Evolutionary conservation across 1,284 basidiomycete genomes (phyloP).

Genomic region (Hortiboletus rubellus): DNA sequence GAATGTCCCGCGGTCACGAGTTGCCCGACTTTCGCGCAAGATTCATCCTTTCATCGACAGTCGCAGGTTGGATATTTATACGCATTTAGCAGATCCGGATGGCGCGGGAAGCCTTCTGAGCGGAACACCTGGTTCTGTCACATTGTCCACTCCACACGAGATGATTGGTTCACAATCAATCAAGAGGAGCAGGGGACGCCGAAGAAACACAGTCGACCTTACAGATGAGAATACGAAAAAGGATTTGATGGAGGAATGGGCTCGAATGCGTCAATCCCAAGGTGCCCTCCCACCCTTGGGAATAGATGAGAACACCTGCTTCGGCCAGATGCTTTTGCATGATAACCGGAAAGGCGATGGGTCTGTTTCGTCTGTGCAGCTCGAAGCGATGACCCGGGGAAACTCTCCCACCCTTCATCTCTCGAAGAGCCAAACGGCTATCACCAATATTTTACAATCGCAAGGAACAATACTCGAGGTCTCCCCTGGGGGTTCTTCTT

Average conservation of each 20-base stretch:
- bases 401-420: neutral
- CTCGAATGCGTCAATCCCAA: slow-evolving; percentile 30
- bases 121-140: slow-evolving; percentile 6
- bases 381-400: neutral
- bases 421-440: neutral
- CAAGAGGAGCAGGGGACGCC: slow-evolving; percentile 19
- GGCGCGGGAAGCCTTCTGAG: slow-evolving; percentile 12
- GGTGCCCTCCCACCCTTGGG: slow-evolving; percentile 20
- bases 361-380: neutral
- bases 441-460: neutral
- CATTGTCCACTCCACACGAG: slow-evolving; percentile 2
- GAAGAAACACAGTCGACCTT: slow-evolving; percentile 15
- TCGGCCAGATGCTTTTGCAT: neutral
- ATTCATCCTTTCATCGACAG: slow-evolving; percentile 15
- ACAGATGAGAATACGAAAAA: slow-evolving; percentile 24
- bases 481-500: neutral
- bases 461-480: neutral
- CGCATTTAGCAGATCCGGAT: slow-evolving; percentile 26
- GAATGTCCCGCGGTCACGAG: slow-evolving; percentile 11
- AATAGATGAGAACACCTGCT: slow-evolving; percentile 2
- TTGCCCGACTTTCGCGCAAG: slow-evolving; percentile 22
- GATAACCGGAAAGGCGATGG: neutral
- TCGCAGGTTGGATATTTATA: slow-evolving; percentile 29
- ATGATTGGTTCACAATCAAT: neutral
- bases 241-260: slow-evolving; percentile 33